A percentile compares a stretch with the other conserved stretches of the same genome.
Evolutionary conservation across 2,329 filamentous ascomycete genomes (phyloP).

Genomic region (Massarina eburnea): DNA sequence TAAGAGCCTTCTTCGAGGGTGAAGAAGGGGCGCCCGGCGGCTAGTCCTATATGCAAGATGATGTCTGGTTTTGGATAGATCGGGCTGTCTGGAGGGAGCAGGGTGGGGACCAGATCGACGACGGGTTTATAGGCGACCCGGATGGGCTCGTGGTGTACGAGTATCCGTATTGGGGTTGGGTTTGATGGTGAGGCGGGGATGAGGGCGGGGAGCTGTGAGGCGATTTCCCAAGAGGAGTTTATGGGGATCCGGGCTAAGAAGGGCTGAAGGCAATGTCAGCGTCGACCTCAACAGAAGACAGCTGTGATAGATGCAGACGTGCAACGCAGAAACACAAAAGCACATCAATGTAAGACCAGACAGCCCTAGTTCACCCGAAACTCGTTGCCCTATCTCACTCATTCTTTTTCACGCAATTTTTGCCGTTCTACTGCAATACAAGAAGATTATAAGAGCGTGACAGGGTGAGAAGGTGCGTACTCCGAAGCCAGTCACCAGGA

Average conservation of each 20-base stretch:
- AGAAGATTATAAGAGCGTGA: background rate
- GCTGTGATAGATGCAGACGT: background rate
- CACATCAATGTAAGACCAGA: too few relatives aligned
- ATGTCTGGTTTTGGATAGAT: slow-evolving; percentile 29
- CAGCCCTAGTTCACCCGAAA: too few relatives aligned
- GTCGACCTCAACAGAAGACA: background rate
- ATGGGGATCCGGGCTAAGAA: slow-evolving; percentile 34
- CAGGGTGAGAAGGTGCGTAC: slow-evolving; percentile 14
- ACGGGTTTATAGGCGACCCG: slow-evolving; percentile 41
- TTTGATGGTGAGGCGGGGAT: slow-evolving; percentile 26
- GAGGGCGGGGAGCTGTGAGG: slow-evolving; percentile 37
- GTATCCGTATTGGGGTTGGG: slow-evolving; percentile 37
- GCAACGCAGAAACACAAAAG: too few relatives aligned
- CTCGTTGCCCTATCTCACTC: too few relatives aligned
- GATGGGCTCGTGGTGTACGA: slow-evolving; percentile 35
- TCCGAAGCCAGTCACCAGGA: slow-evolving; percentile 41
- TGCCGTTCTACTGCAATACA: too few relatives aligned
- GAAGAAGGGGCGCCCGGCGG: slow-evolving; percentile 38
- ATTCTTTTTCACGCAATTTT: too few relatives aligned
- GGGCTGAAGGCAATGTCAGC: slow-evolving; percentile 28
- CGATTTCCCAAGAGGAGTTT: slow-evolving; percentile 44
- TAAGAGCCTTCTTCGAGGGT: slow-evolving; percentile 38
- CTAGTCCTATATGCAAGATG: slow-evolving; percentile 43
- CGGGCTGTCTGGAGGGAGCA: slow-evolving; percentile 28
- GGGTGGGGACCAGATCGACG: slow-evolving; percentile 22